Base-by-base conservation (phyloP, 2,329 filamentous ascomycete species). In the Apiospora pterosperma region DNA sequence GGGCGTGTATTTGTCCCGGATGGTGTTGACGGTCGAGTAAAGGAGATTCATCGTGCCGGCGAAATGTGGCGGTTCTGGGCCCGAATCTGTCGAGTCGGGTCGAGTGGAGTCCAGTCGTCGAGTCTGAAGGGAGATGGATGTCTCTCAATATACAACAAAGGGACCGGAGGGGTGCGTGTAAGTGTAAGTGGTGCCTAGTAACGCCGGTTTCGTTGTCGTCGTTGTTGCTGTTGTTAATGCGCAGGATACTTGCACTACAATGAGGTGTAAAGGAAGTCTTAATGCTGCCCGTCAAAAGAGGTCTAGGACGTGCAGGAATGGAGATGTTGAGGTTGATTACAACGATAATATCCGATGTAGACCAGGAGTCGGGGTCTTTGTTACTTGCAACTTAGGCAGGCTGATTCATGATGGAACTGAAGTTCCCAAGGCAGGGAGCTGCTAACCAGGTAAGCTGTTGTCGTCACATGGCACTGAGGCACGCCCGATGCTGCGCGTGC, bases 1-100 rank as follows among this genome's bases (percentile, higher is more conserved):
- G 44, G 94, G 94, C 14, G 95, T 93, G 79, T 96, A 95, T 72
- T 90, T 90, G 80, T 98, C 96, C 72, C 95, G 92, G 75, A 97
- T 89, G 71, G 90, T 93, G 78, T 97, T 96, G 77, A 97, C 90
- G 62, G 93, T 95, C 64, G 93, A 97, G 79, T 96, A 93, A 74
- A 97, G 86, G 81, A 94, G 90, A 77, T 96, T 96, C 92, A 97
- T 97, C 66, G 70, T 80, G 74, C 61, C 34, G 48, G 41, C 19
- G 44, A 28, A 4, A 55, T 34, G 48, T 5, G 48, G 48, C 28
- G 28, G 16, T 34, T 55, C 19, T 55, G 23, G 23, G 48, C 28
- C 16, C 28, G 28, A 19, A n/a, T 34, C 28, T 55, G 7, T 14
- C 23, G 42, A 28, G 23, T 48, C 21, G 21, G 25, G 42, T 21